Percentiles rank a stretch among this genome's conserved stretches.
phyloP scores from a whole-genome alignment of 768 basidiomycete species.

The Fistulinella prunicolor region DNA sequence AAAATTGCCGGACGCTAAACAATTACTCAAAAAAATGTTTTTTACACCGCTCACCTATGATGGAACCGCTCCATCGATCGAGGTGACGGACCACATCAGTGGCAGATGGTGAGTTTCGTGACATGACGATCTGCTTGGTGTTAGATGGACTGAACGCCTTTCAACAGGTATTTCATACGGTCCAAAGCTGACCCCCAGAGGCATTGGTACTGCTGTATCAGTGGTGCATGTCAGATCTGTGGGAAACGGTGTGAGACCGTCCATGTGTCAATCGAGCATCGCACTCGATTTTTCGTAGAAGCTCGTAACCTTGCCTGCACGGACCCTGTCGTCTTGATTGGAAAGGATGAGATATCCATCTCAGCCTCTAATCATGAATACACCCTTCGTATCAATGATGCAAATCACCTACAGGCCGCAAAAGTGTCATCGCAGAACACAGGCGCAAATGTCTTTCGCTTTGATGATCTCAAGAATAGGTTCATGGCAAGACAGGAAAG shows the following conservation, averaged over 20 bases:
- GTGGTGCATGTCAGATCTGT: not conserved
- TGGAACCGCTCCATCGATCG: not conserved
- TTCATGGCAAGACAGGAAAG: not conserved
- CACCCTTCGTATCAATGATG: not conserved
- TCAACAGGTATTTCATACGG: not conserved
- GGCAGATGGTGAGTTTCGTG: not conserved
- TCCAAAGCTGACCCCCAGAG: not conserved
- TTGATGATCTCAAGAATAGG: not conserved
- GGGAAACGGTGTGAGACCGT: not conserved
- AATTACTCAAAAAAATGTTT: constrained; percentile 1
- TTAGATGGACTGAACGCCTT: not conserved
- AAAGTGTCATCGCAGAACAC: not conserved
- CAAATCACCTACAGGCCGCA: not conserved
- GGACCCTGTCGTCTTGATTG: constrained; percentile 1
- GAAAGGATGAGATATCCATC: not conserved
- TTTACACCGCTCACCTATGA: not conserved
- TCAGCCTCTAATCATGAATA: not conserved
- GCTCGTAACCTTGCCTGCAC: not conserved
- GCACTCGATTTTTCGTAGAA: not conserved
- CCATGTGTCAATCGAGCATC: constrained; percentile 4
- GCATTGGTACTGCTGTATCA: constrained; percentile 2
- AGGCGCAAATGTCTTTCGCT: not conserved
- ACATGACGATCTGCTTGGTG: not conserved
- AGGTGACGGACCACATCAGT: constrained; percentile 1
- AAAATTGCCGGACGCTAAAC: not conserved